phyloP scores from a whole-genome alignment of 176 grass and related monocot species.

The Poa pratensis region DNA sequence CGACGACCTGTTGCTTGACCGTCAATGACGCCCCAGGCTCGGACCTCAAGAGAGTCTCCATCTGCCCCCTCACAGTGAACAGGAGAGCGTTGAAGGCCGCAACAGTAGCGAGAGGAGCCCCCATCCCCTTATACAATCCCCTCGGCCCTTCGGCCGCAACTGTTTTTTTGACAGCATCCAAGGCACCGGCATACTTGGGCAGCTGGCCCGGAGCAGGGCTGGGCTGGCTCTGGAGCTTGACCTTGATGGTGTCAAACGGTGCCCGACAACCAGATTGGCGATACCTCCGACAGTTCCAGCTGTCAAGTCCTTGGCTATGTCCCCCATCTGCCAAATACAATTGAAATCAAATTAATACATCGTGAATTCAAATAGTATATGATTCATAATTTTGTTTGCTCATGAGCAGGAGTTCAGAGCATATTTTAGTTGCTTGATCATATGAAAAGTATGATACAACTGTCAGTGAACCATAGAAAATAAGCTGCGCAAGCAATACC shows the following conservation, averaged over 20 bases:
- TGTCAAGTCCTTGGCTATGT: slow-evolving; percentile 79
- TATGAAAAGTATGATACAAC: not conserved
- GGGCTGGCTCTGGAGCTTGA: slow-evolving; percentile 94
- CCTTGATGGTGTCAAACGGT: slow-evolving; percentile 96
- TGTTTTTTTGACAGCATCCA: slow-evolving; percentile 90
- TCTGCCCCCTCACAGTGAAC: slow-evolving; percentile 85
- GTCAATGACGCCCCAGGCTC: slow-evolving; percentile 60
- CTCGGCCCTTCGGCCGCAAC: slow-evolving; percentile 71
- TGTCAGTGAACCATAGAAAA: not conserved
- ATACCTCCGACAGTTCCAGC: slow-evolving; percentile 75
- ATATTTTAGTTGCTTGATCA: slow-evolving; percentile 2
- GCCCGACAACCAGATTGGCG: slow-evolving; percentile 77
- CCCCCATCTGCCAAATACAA: slow-evolving; percentile 58
- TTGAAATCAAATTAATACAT: not conserved
- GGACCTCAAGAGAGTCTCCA: slow-evolving; percentile 70
- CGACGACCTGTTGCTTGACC: slow-evolving; percentile 73
- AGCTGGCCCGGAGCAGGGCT: slow-evolving; percentile 68
- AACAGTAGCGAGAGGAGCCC: slow-evolving; percentile 83
- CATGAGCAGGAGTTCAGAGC: not conserved
- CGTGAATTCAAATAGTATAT: not conserved
- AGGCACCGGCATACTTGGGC: slow-evolving; percentile 74
- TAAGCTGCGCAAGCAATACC: not conserved
- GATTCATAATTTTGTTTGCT: not conserved
- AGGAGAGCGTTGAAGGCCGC: slow-evolving; percentile 87
- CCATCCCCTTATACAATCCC: slow-evolving; percentile 95